Base-by-base conservation (phyloP, 768 basidiomycete species). In the Tulasnella sp. region DNA sequence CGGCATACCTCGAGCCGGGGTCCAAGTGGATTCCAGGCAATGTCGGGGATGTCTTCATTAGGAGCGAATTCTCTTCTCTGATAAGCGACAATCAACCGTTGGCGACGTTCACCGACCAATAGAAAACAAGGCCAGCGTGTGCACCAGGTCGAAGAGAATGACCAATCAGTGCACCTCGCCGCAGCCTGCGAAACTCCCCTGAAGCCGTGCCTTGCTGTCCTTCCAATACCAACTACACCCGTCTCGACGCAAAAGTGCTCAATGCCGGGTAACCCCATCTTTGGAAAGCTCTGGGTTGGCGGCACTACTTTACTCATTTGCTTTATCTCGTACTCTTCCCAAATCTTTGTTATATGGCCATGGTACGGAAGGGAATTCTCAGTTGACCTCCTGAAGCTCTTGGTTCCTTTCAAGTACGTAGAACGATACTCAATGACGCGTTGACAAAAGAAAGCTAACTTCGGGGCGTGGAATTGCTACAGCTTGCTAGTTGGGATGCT, bases 291-390 rank as follows among this genome's bases (percentile, higher is more conserved):
- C n/a, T 79, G 80, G 82, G 92, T 95, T 84, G 87, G 88, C 82
- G 88, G 91, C 82, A 93, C 93, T 80, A 88, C 93, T 75, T 87
- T 87, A 82, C 88, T 95, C 46, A 95, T 95, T 68, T 89, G 87
- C 75, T 99, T 98, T 85, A 96, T 98, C 81, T 90, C 94, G 2
- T 94, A 95, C 84, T 92, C 94, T 8, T 91, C 93, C 2, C 97
- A 99, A 85, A 89, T 95, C 82, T 96, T 94, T 86, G 88, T 98
- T 80, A 91, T 98, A 84, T 91, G 90, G 95, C 96, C 95, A 31
- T 98, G 95, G 95, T 97, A 97, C 83, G 94, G 95, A 56, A 85
- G 89, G 48, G 91, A 86, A 74, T 81, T 94, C 81, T 92, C 94
- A 19, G 86, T 94, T 58, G 91, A 96, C 83, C 90, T 97, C 71